Evolutionary conservation across 352 stramenopile species (phyloP).

Genomic region (Plasmopara viticola): DNA sequence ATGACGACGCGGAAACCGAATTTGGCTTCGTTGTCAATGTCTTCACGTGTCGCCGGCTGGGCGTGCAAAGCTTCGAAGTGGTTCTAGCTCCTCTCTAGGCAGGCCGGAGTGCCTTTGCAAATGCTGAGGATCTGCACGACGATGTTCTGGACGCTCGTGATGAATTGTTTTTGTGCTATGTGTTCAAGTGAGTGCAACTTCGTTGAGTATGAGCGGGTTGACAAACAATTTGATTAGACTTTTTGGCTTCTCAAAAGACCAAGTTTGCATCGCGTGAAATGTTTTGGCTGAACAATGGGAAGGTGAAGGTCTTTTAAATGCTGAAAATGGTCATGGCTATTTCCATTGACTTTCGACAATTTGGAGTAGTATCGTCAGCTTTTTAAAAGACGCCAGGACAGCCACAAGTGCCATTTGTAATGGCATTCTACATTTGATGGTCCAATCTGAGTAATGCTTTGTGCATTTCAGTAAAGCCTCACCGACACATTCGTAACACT

Average conservation of each 20-base stretch:
- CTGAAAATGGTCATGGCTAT: constrained; percentile 94
- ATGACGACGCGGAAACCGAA: constrained; percentile 45
- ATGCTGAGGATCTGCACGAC: constrained; percentile 84
- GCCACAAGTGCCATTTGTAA: constrained; percentile 57
- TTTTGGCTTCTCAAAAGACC: constrained; percentile 77
- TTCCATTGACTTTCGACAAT: constrained; percentile 89
- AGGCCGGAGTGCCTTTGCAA: constrained; percentile 86
- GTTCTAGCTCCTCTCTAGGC: constrained; percentile 93
- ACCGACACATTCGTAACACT: constrained; percentile 5
- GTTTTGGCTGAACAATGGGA: constrained; percentile 80
- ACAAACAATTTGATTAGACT: background rate
- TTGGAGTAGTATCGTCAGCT: constrained; percentile 45
- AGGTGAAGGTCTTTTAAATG: constrained; percentile 88
- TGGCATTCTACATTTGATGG: no score
- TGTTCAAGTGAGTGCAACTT: constrained; percentile 87
- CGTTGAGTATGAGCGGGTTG: background rate
- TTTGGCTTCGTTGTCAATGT: constrained; percentile 19
- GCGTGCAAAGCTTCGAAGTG: constrained; percentile 81
- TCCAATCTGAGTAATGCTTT: background rate
- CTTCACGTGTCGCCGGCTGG: constrained; percentile 75
- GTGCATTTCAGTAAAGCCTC: constrained; percentile 25
- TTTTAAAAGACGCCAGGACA: constrained; percentile 57
- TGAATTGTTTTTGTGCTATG: constrained; percentile 94
- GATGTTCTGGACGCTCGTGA: constrained; percentile 88
- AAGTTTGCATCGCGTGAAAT: constrained; percentile 90